Evolutionary conservation across 1,139 yeast species (phyloP), one percentile per base, ranked within the genome.

Genomic region (Suhomyces choctaworum): DNA sequence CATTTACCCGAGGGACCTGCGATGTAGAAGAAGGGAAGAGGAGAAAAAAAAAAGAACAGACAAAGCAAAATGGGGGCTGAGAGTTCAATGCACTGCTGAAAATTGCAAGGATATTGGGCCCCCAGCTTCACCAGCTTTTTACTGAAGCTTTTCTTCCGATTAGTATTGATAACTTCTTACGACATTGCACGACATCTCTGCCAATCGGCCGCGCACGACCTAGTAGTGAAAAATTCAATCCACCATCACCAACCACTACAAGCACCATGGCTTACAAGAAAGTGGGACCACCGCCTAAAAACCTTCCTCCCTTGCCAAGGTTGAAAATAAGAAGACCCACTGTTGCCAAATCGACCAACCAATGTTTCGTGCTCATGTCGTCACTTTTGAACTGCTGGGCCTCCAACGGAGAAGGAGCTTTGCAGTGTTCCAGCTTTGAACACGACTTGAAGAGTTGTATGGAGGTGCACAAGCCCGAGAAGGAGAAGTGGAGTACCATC

Each of bases 341-440:
- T 22, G 64, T 70, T 42, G 73, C 70, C 45, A 79, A 76, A 57
- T 70, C 68, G 62, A 79, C 64, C 60, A 80, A 85, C 47, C 81
- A 86, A 43, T 89, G 97, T 58, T 63, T 80, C 44, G 88, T 86
- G 37, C 68, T 84, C 46, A 85, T 90, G 92, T 81, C 94, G 5
- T 82, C 87, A 30, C 71, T 90, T 60, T 70, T 90, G 51, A 87
- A 85, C 69, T 90, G 97, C 63, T 90, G 97, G 97, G 95, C 97
- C 4, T 86, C 96, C 21, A 86, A 88, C 64, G 92, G 95, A 33
- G 95, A 88, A 60, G 92, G 92, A 40, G 71, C 83, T 15, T 64
- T 72, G 9, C 73, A 66, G 30, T 90, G 97, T 63, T 66, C 71
- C 16, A 70, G 68, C 7, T 65, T 85, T 39, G 95, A 83, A 52